These are phyloP conservation scores for Geosiphon pyriformis DNA, from an alignment of 192 early-diverging fungal genomes.

Conservation along the genomic window DNA sequence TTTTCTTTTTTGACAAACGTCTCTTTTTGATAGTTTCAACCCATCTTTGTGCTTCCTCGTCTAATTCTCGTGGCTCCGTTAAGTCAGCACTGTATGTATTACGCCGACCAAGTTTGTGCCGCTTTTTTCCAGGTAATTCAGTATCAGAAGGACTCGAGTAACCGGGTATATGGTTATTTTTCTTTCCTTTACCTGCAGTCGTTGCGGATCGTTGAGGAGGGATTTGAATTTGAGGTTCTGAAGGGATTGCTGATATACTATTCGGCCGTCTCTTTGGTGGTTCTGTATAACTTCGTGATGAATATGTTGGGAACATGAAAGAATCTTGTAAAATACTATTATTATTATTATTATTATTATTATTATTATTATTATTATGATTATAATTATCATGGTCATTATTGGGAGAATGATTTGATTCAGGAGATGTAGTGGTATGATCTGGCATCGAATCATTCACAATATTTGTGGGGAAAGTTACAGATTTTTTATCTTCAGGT, in stretches of 20 bases:
- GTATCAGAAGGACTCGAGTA: not conserved
- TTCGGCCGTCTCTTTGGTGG: conserved; percentile 17
- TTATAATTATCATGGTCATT: not conserved
- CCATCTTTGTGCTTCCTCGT: conserved; percentile 20
- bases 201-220: conserved; percentile 5
- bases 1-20: conserved; percentile 10
- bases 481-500: conserved; percentile 12
- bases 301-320: not conserved
- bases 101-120: conserved; percentile 28
- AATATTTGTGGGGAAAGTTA: conserved; percentile 12
- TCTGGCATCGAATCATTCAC: not conserved
- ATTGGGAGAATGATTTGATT: not conserved
- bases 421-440: not conserved
- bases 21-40: conserved; percentile 18
- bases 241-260: conserved; percentile 6
- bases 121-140: not conserved
- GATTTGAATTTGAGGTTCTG: conserved; percentile 1
- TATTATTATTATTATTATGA: not conserved
- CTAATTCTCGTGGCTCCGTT: not conserved
- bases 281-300: conserved; percentile 12
- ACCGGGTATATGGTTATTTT: not conserved
- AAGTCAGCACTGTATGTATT: conserved; percentile 40
- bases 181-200: conserved; percentile 14
- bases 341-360: not conserved
- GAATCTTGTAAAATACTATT: not conserved